Evolutionary conservation across 371 early-diverging fungal genomes (phyloP).

Genomic region (Mortierella sp.): DNA sequence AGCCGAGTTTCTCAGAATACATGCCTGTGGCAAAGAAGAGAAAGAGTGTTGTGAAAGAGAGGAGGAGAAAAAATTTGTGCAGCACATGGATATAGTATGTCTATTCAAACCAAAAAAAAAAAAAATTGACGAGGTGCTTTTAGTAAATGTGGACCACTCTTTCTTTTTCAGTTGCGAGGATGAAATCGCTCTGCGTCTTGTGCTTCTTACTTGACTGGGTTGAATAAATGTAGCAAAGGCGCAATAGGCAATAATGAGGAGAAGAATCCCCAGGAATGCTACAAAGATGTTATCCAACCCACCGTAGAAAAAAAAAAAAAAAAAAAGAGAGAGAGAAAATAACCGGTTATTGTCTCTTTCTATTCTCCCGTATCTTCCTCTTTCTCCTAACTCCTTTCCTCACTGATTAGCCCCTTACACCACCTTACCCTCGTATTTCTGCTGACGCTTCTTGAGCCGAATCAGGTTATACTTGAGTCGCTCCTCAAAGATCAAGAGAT

Average conservation of each 20-base stretch:
- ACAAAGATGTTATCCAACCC: background rate
- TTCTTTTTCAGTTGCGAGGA: background rate
- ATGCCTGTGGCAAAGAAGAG: conserved; percentile 70
- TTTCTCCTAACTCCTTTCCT: too few species aligned
- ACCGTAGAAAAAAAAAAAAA: background rate
- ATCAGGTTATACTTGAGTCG: conserved; percentile 69
- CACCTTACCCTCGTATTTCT: conserved; percentile 71
- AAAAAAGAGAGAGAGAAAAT: background rate
- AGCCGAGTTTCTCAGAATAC: conserved; percentile 71
- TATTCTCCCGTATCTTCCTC: too few species aligned
- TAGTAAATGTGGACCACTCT: background rate
- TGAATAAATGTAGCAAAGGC: conserved; percentile 43
- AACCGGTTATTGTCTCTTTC: background rate
- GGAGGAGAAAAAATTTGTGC: conserved; percentile 53
- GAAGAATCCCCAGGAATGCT: conserved; percentile 36
- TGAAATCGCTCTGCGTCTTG: background rate
- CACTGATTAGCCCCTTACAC: background rate
- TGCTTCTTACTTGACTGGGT: conserved; percentile 37
- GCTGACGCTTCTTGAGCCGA: conserved; percentile 63
- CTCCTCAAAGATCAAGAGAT: conserved; percentile 77
- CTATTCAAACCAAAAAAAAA: conserved; percentile 34
- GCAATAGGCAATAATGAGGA: conserved; percentile 41
- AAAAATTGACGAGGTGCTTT: background rate
- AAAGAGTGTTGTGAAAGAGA: conserved; percentile 42
- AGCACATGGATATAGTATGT: conserved; percentile 40